A percentile compares a stretch with the other conserved stretches of the same genome.
Conservation (phyloP, 2,329 filamentous ascomycete species). For the Hymenoscyphus fraxineus region DNA sequence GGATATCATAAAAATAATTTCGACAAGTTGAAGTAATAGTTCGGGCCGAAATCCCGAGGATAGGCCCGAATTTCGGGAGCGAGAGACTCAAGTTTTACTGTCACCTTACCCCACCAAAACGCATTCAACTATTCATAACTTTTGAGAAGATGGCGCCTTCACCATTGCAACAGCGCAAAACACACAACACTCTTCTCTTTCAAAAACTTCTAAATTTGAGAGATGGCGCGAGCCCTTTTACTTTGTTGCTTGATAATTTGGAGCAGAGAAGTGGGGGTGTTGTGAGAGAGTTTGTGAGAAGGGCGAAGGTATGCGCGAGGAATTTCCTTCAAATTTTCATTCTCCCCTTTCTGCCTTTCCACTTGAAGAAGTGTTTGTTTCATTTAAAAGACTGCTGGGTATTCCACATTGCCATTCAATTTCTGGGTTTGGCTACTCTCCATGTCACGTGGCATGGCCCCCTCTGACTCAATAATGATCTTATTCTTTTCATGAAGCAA, state of each 20-base stretch:
- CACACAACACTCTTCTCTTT: conserved; percentile 79
- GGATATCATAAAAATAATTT: not conserved
- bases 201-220: conserved; percentile 76
- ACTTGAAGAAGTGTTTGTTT: not conserved
- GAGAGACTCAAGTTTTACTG: not conserved
- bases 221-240: conserved; percentile 80
- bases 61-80: not conserved
- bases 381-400: not conserved
- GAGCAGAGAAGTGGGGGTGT: conserved; percentile 75
- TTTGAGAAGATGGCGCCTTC: conserved; percentile 50
- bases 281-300: conserved; percentile 66
- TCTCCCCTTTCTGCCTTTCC: not conserved
- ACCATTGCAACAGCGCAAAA: conserved; percentile 65
- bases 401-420: not conserved
- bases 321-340: not conserved
- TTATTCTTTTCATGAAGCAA: not conserved
- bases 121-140: not conserved
- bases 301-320: conserved; percentile 56
- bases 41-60: not conserved
- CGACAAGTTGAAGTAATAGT: not conserved
- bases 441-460: not conserved
- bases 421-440: not conserved
- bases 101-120: not conserved
- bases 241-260: conserved; percentile 77
- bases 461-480: conserved; percentile 2